Conservation (phyloP, 2,329 filamentous ascomycete species). For the Talaromyces sp. region DNA sequence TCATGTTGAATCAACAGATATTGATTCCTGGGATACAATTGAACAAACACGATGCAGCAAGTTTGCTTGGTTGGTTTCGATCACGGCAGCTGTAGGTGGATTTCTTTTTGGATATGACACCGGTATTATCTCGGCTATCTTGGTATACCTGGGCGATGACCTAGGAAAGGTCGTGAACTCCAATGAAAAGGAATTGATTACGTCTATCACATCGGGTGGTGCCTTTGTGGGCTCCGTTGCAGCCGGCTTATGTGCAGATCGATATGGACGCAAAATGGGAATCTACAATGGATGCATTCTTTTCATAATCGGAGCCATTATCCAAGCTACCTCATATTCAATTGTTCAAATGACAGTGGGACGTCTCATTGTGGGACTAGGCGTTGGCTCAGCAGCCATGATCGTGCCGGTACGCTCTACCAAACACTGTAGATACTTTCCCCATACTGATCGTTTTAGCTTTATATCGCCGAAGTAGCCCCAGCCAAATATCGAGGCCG, state of each 20-base stretch:
- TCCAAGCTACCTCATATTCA: constrained; percentile 36
- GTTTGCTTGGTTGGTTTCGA: constrained; percentile 11
- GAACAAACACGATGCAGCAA: constrained; percentile 6
- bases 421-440: no score
- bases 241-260: constrained; percentile 37
- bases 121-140: constrained; percentile 48
- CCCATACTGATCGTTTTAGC: no score
- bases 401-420: constrained; percentile 40
- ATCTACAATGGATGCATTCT: constrained; percentile 44
- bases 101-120: constrained; percentile 48
- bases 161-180: constrained; percentile 41
- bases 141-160: constrained; percentile 34
- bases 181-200: constrained; percentile 53
- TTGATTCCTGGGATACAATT: constrained; percentile 14
- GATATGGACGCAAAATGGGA: constrained; percentile 20
- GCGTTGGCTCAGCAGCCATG: constrained; percentile 52
- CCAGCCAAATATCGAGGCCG: constrained; percentile 18
- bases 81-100: constrained; percentile 12
- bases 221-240: constrained; percentile 46
- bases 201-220: constrained; percentile 40
- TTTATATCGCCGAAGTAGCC: constrained; percentile 23
- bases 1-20: constrained; percentile 3
- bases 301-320: constrained; percentile 40
- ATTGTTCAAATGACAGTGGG: constrained; percentile 48
- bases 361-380: constrained; percentile 51